These are phyloP conservation scores for Sporisorium reilianum DNA, from an alignment of 1,284 basidiomycete genomes.

Conservation along the genomic window DNA sequence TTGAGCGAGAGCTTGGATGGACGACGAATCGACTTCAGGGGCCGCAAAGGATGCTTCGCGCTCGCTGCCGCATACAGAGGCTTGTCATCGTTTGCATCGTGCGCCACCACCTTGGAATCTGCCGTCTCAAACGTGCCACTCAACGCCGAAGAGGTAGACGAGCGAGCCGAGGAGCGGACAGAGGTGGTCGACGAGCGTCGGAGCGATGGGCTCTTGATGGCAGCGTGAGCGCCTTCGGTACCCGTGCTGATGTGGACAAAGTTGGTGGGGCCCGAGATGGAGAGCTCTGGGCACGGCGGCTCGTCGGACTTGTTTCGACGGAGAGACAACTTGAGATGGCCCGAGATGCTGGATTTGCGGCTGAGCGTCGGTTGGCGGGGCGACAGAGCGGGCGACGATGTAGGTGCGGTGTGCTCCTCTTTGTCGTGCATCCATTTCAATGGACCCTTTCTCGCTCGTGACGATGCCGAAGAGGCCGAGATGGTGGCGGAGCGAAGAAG, in stretches of 20 bases:
- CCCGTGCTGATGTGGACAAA: constrained; percentile 39
- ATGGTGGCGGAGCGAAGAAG: constrained; percentile 28
- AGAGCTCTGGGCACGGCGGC: constrained; percentile 4
- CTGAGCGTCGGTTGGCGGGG: constrained; percentile 17
- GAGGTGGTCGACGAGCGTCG: constrained; percentile 16
- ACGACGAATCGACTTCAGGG: constrained; percentile 32
- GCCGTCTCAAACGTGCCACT: constrained; percentile 1
- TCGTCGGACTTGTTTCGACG: constrained; percentile 22
- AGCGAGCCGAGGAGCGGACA: constrained; percentile 11
- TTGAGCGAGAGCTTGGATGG: constrained; percentile 17
- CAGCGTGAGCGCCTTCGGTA: constrained; percentile 4
- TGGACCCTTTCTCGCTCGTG: constrained; percentile 18
- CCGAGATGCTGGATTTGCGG: constrained; percentile 39
- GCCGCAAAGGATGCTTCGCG: constrained; percentile 21
- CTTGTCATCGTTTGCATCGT: constrained; percentile 9
- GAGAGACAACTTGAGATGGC: constrained; percentile 31
- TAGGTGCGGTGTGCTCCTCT: constrained; percentile 23
- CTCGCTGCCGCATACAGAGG: constrained; percentile 6
- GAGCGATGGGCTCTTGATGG: not conserved
- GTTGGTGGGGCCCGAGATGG: constrained; percentile 32
- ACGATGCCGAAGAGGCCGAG: constrained; percentile 10
- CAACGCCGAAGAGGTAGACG: constrained; percentile 7
- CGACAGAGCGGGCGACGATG: constrained; percentile 2
- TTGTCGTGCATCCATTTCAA: constrained; percentile 31
- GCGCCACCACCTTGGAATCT: not conserved